phyloP scores from a whole-genome alignment of 2,329 filamentous ascomycete species.

The Fusarium sp. region DNA sequence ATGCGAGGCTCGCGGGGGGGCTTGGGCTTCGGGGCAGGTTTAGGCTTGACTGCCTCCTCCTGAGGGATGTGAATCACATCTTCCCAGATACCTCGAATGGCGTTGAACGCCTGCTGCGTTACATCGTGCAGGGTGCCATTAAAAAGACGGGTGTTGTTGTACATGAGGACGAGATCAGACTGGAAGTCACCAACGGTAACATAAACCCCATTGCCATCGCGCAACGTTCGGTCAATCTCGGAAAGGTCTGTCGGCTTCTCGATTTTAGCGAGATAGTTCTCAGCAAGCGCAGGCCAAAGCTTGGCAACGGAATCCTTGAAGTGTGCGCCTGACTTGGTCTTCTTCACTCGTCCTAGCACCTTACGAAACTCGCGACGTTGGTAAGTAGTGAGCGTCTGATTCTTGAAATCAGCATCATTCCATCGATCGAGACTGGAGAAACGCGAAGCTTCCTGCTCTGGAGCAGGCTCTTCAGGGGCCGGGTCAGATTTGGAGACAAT shows the following conservation, averaged over 20 bases:
- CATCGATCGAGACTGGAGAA: constrained; percentile 51
- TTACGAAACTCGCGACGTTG: constrained; percentile 71
- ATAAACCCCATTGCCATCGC: constrained; percentile 69
- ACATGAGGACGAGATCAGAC: constrained; percentile 78
- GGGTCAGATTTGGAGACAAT: constrained; percentile 25
- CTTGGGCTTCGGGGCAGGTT: constrained; percentile 56
- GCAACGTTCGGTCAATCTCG: constrained; percentile 83
- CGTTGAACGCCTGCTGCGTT: constrained; percentile 63
- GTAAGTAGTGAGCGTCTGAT: constrained; percentile 63
- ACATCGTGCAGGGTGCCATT: constrained; percentile 83
- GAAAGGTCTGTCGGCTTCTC: constrained; percentile 84
- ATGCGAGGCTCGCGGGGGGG: constrained; percentile 49
- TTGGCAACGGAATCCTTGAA: constrained; percentile 83
- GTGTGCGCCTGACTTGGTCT: constrained; percentile 79
- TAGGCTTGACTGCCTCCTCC: constrained; percentile 66
- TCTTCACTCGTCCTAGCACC: constrained; percentile 79
- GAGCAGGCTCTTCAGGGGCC: constrained; percentile 38
- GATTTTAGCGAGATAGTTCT: constrained; percentile 74
- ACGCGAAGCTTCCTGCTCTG: constrained; percentile 33
- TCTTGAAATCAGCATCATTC: constrained; percentile 55
- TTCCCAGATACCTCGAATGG: constrained; percentile 65
- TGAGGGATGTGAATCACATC: constrained; percentile 56
- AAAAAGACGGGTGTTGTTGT: constrained; percentile 81
- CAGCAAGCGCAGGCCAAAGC: constrained; percentile 78
- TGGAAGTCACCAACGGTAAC: constrained; percentile 75